Evolutionary conservation across 176 grass and related monocot species (phyloP).

Genomic region (Hsuehochloa calcarea): DNA sequence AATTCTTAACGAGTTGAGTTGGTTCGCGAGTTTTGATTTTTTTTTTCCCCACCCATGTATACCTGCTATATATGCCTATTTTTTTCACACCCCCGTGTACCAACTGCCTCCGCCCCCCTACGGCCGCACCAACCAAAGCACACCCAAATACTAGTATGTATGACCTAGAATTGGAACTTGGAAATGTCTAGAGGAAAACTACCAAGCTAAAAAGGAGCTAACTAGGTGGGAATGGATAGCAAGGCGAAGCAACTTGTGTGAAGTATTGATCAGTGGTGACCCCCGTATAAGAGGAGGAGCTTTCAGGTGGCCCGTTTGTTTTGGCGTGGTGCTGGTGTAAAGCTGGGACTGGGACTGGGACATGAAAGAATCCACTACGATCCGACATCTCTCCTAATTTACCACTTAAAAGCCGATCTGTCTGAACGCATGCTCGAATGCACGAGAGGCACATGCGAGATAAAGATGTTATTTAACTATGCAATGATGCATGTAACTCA

Average conservation of each 20-base stretch:
- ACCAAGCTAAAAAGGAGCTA: neutral
- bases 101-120: no score
- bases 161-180: neutral
- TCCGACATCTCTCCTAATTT: neutral
- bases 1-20: no score
- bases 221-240: neutral
- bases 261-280: neutral
- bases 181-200: neutral
- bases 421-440: neutral
- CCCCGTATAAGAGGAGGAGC: neutral
- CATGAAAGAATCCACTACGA: neutral
- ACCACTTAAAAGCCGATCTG: neutral
- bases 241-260: neutral
- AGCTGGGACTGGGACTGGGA: neutral
- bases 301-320: neutral
- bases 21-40: no score
- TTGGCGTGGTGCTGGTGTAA: neutral
- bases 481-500: no score
- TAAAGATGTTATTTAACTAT: neutral
- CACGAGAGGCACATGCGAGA: neutral
- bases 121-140: neutral
- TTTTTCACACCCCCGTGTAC: no score
- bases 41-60: no score
- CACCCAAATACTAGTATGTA: neutral
- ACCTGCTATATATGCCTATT: no score